Base-by-base conservation (phyloP, 768 basidiomycete species). In the Tulasnella sp. region DNA sequence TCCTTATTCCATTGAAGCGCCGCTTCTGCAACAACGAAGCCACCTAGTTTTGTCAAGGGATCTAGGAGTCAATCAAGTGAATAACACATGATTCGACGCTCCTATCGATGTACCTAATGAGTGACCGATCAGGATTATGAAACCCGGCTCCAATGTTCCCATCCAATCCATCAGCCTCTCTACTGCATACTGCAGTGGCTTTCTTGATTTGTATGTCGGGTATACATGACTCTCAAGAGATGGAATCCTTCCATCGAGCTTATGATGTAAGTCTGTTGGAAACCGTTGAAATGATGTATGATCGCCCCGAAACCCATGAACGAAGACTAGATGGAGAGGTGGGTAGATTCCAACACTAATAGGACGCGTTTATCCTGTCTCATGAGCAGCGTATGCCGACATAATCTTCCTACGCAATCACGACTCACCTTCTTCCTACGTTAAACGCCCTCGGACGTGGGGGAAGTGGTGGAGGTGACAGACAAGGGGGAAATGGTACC, bases 141-240 rank as follows among this genome's bases (percentile, higher is more conserved):
- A 59, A 29, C 57, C 57, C 17, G 57, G 57, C 24, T 59, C 57
- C 19, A 59, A 30, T 1, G 22, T 50, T 15, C 31, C 21, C 3
- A 59, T 30, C 57, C 57, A 59, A 31, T 49, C 29, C 22, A 50
- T 17, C 29, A 59, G 31, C 48, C 49, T 29, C 3, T 59, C 46
- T n/a, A 49, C 57, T 24, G 57, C 48, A 8, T 38, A 30, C n/a
- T 59, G 57, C 11, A 62, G 22, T 4, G 61, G 48, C 31, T 54
- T 49, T 29, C 53, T 60, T 4, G 61, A 60, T 48, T 62, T 62
- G 24, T 62, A 62, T 12, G 61, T 62, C 17, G 61, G 61, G 60
- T 62, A 62, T 4, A 62, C 49, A 54, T 62, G 61, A 12, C 46
- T 62, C 31, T 49, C 10, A 12, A 62, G 48, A 44, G 43, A 48